A percentile compares a stretch with the other conserved stretches of the same genome.
These are phyloP conservation scores for Parafenestella ontariensis DNA, from an alignment of 2,329 filamentous ascomycete genomes.

Conservation along the genomic window DNA sequence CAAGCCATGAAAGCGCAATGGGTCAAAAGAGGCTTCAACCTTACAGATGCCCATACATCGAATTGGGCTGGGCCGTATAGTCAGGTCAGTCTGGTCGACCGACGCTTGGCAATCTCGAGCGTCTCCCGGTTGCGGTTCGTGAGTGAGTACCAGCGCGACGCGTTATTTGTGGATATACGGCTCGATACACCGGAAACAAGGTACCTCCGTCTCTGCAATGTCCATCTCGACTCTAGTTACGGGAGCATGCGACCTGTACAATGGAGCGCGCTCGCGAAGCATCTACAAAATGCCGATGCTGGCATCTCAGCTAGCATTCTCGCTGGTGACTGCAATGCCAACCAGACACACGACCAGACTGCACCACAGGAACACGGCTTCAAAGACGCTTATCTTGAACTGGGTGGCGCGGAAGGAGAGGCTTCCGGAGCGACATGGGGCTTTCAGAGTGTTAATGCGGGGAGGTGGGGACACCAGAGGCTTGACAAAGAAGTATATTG, in stretches of 20 bases:
- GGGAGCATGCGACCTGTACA: background rate
- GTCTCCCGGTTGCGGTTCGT: conserved; percentile 59
- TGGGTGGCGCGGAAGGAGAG: conserved; percentile 57
- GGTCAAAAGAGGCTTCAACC: conserved; percentile 44
- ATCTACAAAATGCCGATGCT: conserved; percentile 6
- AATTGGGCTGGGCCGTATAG: conserved; percentile 60
- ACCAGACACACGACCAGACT: conserved; percentile 58
- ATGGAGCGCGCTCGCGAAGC: background rate
- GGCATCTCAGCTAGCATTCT: conserved; percentile 52
- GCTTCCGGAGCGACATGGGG: conserved; percentile 65
- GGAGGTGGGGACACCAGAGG: conserved; percentile 29
- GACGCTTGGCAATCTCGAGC: conserved; percentile 49
- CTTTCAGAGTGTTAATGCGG: conserved; percentile 33
- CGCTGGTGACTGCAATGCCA: conserved; percentile 65
- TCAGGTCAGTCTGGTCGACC: conserved; percentile 60
- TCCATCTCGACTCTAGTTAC: background rate
- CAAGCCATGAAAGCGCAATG: conserved; percentile 43
- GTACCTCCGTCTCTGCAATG: background rate
- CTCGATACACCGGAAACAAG: background rate
- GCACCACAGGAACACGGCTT: conserved; percentile 56
- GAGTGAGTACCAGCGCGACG: conserved; percentile 61
- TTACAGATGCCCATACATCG: conserved; percentile 52
- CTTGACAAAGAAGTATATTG: conserved; percentile 63
- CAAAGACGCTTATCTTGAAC: conserved; percentile 60
- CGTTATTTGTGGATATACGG: conserved; percentile 3